These are phyloP conservation scores for Geranium rotundifolium DNA, from an alignment of 345 rosid species.

Conservation along the genomic window DNA sequence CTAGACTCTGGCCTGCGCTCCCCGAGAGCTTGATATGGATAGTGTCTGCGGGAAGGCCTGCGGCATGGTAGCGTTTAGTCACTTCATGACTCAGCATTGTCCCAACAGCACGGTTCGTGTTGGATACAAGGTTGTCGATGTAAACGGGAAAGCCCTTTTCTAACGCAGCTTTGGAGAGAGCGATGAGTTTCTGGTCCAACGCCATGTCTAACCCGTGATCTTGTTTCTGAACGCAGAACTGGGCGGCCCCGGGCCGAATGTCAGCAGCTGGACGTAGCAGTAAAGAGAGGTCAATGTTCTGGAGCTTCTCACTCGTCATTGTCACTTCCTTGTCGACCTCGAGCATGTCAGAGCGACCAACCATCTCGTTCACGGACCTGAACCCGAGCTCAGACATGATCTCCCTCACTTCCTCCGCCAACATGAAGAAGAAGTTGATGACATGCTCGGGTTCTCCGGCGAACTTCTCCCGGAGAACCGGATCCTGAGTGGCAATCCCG, in stretches of 20 bases:
- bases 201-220: conserved; percentile 97
- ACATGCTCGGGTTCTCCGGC: conserved; percentile 99
- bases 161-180: conserved; percentile 58
- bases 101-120: conserved; percentile 96
- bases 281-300: conserved; percentile 77
- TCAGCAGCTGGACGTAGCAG: conserved; percentile 91
- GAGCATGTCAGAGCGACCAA: conserved; percentile 98
- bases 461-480: conserved; percentile 91
- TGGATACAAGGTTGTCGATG: conserved; percentile 65
- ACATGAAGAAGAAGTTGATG: conserved; percentile 94
- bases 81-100: conserved; percentile 99
- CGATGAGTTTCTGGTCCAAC: conserved; percentile 66
- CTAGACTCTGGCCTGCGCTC: conserved; percentile 97
- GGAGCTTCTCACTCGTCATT: conserved; percentile 66
- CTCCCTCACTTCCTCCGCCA: conserved; percentile 96
- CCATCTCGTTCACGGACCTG: conserved; percentile 71
- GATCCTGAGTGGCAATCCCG: conserved; percentile 99
- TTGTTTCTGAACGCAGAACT: conserved; percentile 84
- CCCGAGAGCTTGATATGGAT: conserved; percentile 79
- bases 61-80: conserved; percentile 68
- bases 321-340: conserved; percentile 85
- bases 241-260: conserved; percentile 89
- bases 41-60: conserved; percentile 79
- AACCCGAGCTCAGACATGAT: conserved; percentile 94
- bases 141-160: conserved; percentile 79